Base-by-base conservation (phyloP, 768 basidiomycete genomes). In the Leccinum barrowsii region DNA sequence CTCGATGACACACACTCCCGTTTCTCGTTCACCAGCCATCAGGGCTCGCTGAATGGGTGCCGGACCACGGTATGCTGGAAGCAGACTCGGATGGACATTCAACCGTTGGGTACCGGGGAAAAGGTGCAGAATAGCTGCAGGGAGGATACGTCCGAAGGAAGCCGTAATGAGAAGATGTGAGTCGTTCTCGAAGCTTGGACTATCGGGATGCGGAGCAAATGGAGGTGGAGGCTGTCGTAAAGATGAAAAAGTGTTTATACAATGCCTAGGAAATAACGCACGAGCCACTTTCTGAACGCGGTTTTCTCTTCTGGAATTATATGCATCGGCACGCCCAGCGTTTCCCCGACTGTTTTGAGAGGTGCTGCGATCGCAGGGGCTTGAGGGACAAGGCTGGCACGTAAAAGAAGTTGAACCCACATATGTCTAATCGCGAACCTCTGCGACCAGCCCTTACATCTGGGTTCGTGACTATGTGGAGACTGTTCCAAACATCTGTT, bases 31-130 rank as follows among this genome's bases (percentile, higher is more conserved):
- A 2, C 83, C 85, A 59, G 87, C 84, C 47, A 90, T 73, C 42
- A 98, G 77, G 0, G 87, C 81, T 65, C 86, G 89, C 66, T 97
- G 94, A 40, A 98, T 90, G 0, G 94, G 94, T 3, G 93, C 91
- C 8, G 94, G 85, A 0, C 94, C 94, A n/a, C 94, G 85, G 70
- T 91, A 94, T 26, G 80, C 77, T 0, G 94, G 94, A 34, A 98
- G 80, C 0, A 93, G 75, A 35, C 94, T 95, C 0, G 94, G 93
- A 65, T 98, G 94, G 6, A 98, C 84, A 66, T 98, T 97, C 37
- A 98, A 76, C 22, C 88, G 77, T 49, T 83, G 81, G 0, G 71
- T 65, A 0, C 77, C 76, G 0, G 74, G 78, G 66, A 96, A 96
- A 42, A 80, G 76, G 13, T 76, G 67, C 15, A 97, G 82, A 54